Evolutionary conservation across 1,139 yeast genomes (phyloP), one percentile per base, ranked within the genome.

Genomic region (Taiozyma sp.): DNA sequence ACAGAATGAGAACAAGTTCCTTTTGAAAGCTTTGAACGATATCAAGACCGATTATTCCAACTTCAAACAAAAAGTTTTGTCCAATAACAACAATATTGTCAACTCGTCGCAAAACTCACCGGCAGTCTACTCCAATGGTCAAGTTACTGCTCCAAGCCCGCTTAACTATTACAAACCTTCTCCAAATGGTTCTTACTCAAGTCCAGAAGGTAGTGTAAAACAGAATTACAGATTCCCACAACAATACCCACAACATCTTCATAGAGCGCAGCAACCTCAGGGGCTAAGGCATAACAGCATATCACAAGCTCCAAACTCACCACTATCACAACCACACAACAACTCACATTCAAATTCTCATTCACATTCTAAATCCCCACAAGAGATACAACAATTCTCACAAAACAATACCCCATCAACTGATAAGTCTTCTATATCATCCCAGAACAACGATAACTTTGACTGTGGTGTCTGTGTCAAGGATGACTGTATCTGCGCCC

Each of bases 401-500:
- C 52, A 59, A 6, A 52, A 56, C 44, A 58, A 63, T 29, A 53
- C 59, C 3, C 53, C 62, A 1, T 50, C 59, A 6, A 55, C 52
- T n/a, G 49, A 55, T 19, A 53, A 52, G 22, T 49, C 59, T 14
- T 47, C 57, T 3, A 52, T 46, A 13, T 49, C 51, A 19, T 34
- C 52, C 16, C 19, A 32, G 35, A 50, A 21, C 19, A 53, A 48
- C 43, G 54, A 51, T 3, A 49, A 63, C 45, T 69, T 65, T 52
- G 81, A 76, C 57, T 85, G 93, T 64, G 86, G 85, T 1, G 80
- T 82, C 4, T 85, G 93, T 63, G 66, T 74, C 45, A 83, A 83
- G 62, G 91, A 85, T 47, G 83, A 80, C 51, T 85, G 93, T 62
- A 68, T 85, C 14, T 85, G 91, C 65, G 90, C 79, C 50, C 69